A percentile compares a stretch with the other conserved stretches of the same genome.
Conservation (phyloP, 768 basidiomycete genomes). For the Exsudoporus frostii region DNA sequence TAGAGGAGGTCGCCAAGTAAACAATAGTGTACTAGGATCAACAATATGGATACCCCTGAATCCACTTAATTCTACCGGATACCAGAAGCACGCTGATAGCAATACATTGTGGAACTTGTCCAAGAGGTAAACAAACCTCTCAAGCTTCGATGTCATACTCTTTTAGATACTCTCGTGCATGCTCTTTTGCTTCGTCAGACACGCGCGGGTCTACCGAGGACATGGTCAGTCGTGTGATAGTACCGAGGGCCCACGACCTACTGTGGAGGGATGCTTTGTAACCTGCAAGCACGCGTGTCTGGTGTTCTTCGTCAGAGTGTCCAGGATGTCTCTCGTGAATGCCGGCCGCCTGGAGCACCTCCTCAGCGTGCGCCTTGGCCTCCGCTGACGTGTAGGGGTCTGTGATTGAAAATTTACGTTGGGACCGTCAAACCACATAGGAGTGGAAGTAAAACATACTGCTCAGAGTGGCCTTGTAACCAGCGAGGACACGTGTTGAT, state of each 20-base stretch:
- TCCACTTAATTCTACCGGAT: not conserved
- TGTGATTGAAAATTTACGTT: not conserved
- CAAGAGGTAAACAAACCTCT: not conserved
- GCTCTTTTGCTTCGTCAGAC: constrained; percentile 46
- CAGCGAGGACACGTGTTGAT: constrained; percentile 34
- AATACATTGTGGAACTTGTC: not conserved
- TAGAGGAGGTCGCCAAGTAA: constrained; percentile 36
- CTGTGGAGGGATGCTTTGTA: constrained; percentile 56
- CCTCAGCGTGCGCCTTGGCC: constrained; percentile 54
- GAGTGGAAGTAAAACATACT: constrained; percentile 26
- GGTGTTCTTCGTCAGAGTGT: constrained; percentile 38
- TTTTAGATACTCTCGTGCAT: constrained; percentile 41
- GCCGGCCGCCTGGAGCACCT: constrained; percentile 48
- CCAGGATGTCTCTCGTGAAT: constrained; percentile 32
- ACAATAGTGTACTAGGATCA: not conserved
- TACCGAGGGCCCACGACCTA: constrained; percentile 19
- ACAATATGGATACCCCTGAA: constrained; percentile 3
- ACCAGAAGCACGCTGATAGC: not conserved
- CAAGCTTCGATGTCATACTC: constrained; percentile 25
- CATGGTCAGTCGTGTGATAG: not conserved
- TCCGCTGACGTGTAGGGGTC: constrained; percentile 44
- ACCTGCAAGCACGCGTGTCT: constrained; percentile 48
- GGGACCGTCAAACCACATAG: not conserved
- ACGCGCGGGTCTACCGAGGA: constrained; percentile 41
- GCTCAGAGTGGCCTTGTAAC: constrained; percentile 49